Evolutionary conservation across 2,329 filamentous ascomycete species (phyloP), one percentile per base, ranked within the genome.

Genomic region (Fusarium xylarioides): DNA sequence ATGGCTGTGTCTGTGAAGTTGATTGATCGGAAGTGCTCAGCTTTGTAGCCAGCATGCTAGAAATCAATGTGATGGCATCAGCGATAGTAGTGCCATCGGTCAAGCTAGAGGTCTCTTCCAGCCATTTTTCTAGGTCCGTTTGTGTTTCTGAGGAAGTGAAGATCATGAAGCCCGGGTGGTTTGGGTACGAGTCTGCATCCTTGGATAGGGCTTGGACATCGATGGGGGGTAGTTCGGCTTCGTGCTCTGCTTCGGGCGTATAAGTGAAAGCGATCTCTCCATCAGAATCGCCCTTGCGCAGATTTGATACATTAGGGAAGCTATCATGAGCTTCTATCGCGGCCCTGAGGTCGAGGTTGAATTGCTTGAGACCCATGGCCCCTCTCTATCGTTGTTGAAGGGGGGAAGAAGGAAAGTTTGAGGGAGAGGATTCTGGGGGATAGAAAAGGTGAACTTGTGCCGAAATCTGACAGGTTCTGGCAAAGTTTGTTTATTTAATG

Each of bases 201-300:
- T 81, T 78, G 34, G 77, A 80, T 11, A 85, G 75, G 10, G 83
- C 78, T 23, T 79, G 83, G 12, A 88, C 79, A 28, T 81, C 74
- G 9, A 87, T 64, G 21, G 79, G 70, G 2, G 67, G 43, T 6
- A 83, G 63, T 12, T 55, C 47, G 6, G 77, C 50, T 59, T 82
- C 58, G 19, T 43, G n/a, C 19, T 71, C 55, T 37, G 53, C 79
- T 15, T 61, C 70, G 68, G 83, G 92, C 9, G 81, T 84, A 79
- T 84, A 93, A 9, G 81, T 84, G 79, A 95, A 92, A 19, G 86
- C 86, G 63, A 97, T 85, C 63, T 93, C 90, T 56, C 92, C 93
- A 80, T 95, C 92, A 37, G 92, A 91, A 10, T 91, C 89, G 21
- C 92, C 92, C 40, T 84, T 83, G 38, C 83, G 82, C 30, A 97